Conservation (phyloP, 129 eudicot genomes). For the Oenanthe sinensis region DNA sequence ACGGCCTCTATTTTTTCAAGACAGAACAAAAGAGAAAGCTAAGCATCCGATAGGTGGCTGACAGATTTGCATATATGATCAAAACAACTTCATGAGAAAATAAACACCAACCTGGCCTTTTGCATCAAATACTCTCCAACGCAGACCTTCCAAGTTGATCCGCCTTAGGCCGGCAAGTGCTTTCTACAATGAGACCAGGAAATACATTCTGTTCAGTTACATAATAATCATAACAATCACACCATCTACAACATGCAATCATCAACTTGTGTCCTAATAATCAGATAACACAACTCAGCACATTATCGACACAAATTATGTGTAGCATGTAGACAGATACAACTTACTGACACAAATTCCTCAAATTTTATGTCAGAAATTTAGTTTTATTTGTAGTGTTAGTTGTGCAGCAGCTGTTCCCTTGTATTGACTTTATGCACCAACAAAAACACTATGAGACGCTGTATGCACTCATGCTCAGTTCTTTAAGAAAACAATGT, state of each 20-base stretch:
- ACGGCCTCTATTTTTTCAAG: background rate
- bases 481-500: too few species aligned
- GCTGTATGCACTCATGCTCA: too few species aligned
- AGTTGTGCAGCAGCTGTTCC: too few species aligned
- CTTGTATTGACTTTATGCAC: too few species aligned
- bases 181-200: constrained; percentile 44
- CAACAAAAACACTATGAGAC: too few species aligned
- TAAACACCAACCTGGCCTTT: constrained; percentile 64
- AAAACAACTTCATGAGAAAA: background rate
- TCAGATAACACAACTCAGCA: background rate
- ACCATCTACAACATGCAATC: background rate
- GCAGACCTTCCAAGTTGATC: constrained; percentile 79
- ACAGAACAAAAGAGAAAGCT: background rate
- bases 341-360: too few species aligned
- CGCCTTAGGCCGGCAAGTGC: constrained; percentile 85
- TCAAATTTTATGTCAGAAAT: too few species aligned
- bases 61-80: background rate
- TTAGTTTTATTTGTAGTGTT: too few species aligned
- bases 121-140: constrained; percentile 98
- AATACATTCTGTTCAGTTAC: background rate
- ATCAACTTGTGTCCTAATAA: background rate
- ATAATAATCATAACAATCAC: background rate
- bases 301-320: too few species aligned
- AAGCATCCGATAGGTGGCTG: background rate
- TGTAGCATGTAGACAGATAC: too few species aligned